Evolutionary conservation across 805 yeast genomes (phyloP), one percentile per base, ranked within the genome.

Genomic region (Saccharomycopsis sp.): DNA sequence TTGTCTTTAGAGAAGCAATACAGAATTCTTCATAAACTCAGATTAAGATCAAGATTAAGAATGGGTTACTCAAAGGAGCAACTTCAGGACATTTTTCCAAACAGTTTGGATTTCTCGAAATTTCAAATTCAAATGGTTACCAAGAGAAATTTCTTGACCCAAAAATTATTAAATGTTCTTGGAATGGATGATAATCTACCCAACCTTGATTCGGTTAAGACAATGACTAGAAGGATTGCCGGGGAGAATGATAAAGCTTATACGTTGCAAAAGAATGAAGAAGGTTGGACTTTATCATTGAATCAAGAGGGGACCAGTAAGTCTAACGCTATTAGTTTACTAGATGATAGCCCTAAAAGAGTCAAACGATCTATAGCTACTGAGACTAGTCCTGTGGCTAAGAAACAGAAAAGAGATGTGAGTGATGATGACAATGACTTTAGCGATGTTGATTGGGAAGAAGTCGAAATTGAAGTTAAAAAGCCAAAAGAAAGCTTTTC

Each of bases 31-130:
- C 85, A 93, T 7, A 86, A 85, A 48, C 71, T 95, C 13, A 62
- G 99, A 45, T 65, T 88, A 21, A 73, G 87, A 50, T 89, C 97
- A 0, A 67, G 99, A 47, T 71, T 93, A 59, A 78, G 99, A 65
- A 81, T 93, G 95, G 99, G 99, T 1, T 89, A 85, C 57, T 71
- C 90, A 0, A 85, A 88, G 46, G 88, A 85, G n/a, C 97, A 93
- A 56, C 67, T 93, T 28, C 85, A 85, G 52, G 66, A 74, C 3
- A 65, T 87, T 44, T 93, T 90, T 55, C 95, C 96, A 0, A 71
- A 85, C 55, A 77, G 89, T 43, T 72, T 85, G 76, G 96, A 88
- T 49, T 93, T 93, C 56, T 88, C 97, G 14, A 81, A 75, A 54
- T 93, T 93, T 60, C 99, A 93, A 60, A 85, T 93, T 50, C 79